These are phyloP conservation scores for Pyrenopolyporus hunteri DNA, from an alignment of 495 filamentous ascomycete species.

Conservation along the genomic window DNA sequence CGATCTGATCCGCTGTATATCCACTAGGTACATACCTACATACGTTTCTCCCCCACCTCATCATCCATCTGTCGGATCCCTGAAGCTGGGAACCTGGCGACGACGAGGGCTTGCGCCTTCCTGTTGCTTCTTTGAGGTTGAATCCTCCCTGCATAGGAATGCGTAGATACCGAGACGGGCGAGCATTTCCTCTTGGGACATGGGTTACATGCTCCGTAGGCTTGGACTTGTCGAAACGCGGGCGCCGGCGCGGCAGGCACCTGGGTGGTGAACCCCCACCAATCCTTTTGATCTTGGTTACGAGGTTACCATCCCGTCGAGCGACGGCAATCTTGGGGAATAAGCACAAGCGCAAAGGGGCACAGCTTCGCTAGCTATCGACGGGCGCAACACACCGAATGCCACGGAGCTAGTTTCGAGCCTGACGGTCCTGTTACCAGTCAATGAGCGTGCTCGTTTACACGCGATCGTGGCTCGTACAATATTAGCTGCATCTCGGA, in stretches of 20 bases:
- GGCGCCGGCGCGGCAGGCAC: constrained; percentile 36
- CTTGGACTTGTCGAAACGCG: constrained; percentile 38
- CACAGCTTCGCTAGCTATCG: constrained; percentile 15
- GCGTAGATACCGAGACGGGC: constrained; percentile 14
- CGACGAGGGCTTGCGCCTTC: constrained; percentile 15
- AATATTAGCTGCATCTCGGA: constrained; percentile 39
- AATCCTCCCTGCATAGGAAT: constrained; percentile 11
- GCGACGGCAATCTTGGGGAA: constrained; percentile 39
- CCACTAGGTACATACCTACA: neutral
- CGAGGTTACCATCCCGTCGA: constrained; percentile 43
- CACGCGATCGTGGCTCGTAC: constrained; percentile 31
- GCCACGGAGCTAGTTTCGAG: constrained; percentile 30
- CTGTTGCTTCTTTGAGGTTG: neutral
- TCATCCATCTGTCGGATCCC: constrained; percentile 32
- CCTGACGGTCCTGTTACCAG: constrained; percentile 15
- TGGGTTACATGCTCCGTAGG: constrained; percentile 30
- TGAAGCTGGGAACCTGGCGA: constrained; percentile 18
- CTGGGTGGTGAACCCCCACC: constrained; percentile 32
- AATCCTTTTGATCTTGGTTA: constrained; percentile 42
- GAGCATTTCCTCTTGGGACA: constrained; percentile 31
- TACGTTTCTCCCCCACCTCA: constrained; percentile 7
- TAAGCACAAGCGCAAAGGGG: constrained; percentile 3
- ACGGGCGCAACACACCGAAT: constrained; percentile 39
- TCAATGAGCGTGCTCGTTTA: constrained; percentile 21
- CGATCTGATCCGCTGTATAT: constrained; percentile 33